A percentile compares a stretch with the other conserved stretches of the same genome.
Conservation (phyloP, 257 asterid genomes). For the Solanum ossicruentum region DNA sequence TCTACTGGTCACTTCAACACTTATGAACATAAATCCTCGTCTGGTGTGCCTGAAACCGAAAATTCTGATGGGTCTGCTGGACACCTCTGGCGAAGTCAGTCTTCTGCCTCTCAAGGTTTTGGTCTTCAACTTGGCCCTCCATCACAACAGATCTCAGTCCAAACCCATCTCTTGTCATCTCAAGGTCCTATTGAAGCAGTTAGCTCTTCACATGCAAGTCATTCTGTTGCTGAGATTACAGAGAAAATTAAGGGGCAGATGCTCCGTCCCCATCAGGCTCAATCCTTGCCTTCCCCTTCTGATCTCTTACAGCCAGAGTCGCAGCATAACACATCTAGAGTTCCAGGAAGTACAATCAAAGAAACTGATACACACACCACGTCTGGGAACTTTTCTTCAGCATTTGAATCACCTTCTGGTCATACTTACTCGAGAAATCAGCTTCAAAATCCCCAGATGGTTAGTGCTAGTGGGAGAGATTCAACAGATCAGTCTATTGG, state of each 20-base stretch:
- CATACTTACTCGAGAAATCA: conserved; percentile 27
- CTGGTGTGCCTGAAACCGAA: conserved; percentile 38
- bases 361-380: conserved; percentile 20
- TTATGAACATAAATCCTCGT: conserved; percentile 29
- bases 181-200: conserved; percentile 22
- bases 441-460: conserved; percentile 32
- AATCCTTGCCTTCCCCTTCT: conserved; percentile 21
- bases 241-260: conserved; percentile 20
- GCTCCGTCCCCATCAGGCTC: conserved; percentile 21
- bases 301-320: conserved; percentile 13
- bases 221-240: conserved; percentile 29
- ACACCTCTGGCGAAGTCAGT: conserved; percentile 37
- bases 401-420: conserved; percentile 24
- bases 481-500: conserved; percentile 5
- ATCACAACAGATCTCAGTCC: conserved; percentile 36
- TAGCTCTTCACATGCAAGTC: conserved; percentile 18
- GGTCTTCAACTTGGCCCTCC: conserved; percentile 95
- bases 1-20: conserved; percentile 20
- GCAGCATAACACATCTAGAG: conserved; percentile 22
- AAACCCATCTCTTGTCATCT: conserved; percentile 31
- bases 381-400: conserved; percentile 32
- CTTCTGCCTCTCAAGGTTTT: conserved; percentile 66
- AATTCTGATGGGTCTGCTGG: conserved; percentile 39
- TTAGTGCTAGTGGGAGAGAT: conserved; percentile 31
- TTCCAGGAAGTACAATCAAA: conserved; percentile 16